Base-by-base conservation (phyloP, 805 yeast species). In the Cyberlindnera mrakii region DNA sequence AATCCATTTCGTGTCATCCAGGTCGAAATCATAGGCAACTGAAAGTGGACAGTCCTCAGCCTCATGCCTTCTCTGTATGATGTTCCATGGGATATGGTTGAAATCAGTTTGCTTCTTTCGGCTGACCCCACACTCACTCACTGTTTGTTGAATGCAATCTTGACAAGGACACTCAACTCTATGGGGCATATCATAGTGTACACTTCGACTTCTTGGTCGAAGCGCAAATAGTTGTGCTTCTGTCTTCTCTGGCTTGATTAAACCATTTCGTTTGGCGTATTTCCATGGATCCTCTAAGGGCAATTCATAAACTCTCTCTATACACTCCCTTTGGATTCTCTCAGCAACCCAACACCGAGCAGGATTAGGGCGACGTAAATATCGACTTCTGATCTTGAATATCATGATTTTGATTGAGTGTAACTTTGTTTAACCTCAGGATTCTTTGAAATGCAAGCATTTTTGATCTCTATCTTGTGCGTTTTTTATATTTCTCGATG, bases 201-300 rank as follows among this genome's bases (percentile, higher is more conserved):
- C 30, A 30, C 34, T 30, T 11, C 34, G 33, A 20, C 29, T 18
- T 27, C n/a, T 30, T 16, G 40, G 40, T 29, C 39, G 16, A 14
- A 16, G 16, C 9, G 20, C 14, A 8, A 34, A 15, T 11, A 16
- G 13, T 11, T 13, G 33, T 9, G 18, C 16, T 17, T 27, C 19
- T 17, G 31, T 23, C 30, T 15, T 30, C 11, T 10, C 19, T 9
- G 16, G 13, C n/a, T 27, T 14, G 23, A 36, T 14, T 18, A 36
- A 36, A 6, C 33, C 39, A 15, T 7, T 29, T 11, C 39, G n/a
- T 11, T 16, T 36, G 20, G 39, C 33, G 11, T 16, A 36, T 15
- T 27, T 23, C 39, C 39, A 36, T 29, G 39, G 25, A 16, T 36
- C 39, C 11, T 36, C 33, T 17, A 36, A 29, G 10, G 32, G 32